Evolutionary conservation across 2,329 filamentous ascomycete genomes (phyloP), one percentile per base, ranked within the genome.

Genomic region (Aspergillus tubingensis): DNA sequence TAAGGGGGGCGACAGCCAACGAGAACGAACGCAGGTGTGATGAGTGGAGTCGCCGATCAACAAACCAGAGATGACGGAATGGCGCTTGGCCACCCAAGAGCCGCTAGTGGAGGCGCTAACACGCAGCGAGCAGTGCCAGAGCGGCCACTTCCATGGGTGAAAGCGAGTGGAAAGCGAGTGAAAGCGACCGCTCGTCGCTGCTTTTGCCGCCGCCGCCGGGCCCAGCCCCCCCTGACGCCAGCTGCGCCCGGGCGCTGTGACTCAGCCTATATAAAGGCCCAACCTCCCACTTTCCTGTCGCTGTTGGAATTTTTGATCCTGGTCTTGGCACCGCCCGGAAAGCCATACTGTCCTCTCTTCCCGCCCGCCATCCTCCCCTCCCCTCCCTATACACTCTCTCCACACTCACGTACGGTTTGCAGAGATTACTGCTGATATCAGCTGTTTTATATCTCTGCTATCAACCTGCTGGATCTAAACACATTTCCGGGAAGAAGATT

Each of bases 271-370:
- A 76, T 74, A 77, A 77, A 71, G 74, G 66, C 65, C 68, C 71
- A 72, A 68, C 71, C 74, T 74, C 74, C 75, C 75, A 69, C 72
- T 67, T 72, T 67, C 66, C 62, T 48, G 58, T 54, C 58, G 56
- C 62, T 64, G 60, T 66, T 69, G 65, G 66, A 68, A 69, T 72
- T 74, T 65, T 70, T 67, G 70, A 64, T 72, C 65, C 68, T 72
- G 74, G 73, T 77, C 74, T 77, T 77, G 75, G 75, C 74, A 76
- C 70, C 68, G 67, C 68, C 72, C 70, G 71, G 70, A 75, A 69
- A 67, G 66, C 70, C 71, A 65, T 65, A 66, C 62, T 58, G 58
- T 67, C 63, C 43, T 67, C 66, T 68, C 66, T 68, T 72, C 66
- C 70, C 71, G 68, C 69, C 65, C 67, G 56, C 59, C 65, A 57